phyloP scores from a whole-genome alignment of 345 rosid genomes.

The Salix dunnii region DNA sequence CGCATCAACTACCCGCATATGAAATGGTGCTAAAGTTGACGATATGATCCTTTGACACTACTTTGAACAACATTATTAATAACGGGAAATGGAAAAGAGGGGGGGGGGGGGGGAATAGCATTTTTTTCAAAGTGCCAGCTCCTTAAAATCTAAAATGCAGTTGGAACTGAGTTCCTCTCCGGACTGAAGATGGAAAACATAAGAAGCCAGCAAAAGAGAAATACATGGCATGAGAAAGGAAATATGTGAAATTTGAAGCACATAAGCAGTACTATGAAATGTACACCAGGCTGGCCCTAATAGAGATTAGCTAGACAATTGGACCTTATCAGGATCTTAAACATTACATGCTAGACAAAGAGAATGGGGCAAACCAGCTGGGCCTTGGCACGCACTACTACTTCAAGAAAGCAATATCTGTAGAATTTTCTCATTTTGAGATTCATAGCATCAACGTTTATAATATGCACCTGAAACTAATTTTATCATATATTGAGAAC shows the following conservation, averaged over 20 bases:
- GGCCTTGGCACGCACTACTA: not conserved
- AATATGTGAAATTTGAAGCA: not conserved
- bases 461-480: not conserved
- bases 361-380: not conserved
- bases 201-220: not conserved
- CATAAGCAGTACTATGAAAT: not conserved
- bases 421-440: not conserved
- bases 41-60: not conserved
- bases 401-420: not conserved
- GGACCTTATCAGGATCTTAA: not conserved
- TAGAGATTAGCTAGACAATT: not conserved
- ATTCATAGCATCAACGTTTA: not conserved
- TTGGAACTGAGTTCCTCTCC: not conserved
- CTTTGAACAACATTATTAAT: too few species aligned
- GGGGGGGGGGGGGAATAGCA: not conserved
- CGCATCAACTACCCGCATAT: constrained; percentile 5
- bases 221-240: not conserved
- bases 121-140: too few species aligned
- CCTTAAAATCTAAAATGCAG: too few species aligned
- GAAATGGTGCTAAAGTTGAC: not conserved
- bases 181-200: not conserved
- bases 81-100: too few species aligned
- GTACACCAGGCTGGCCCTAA: not conserved
- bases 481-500: not conserved
- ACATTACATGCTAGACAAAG: not conserved